These are phyloP conservation scores for Hypoxylon fragiforme DNA, from an alignment of 495 filamentous ascomycete genomes.

Conservation along the genomic window DNA sequence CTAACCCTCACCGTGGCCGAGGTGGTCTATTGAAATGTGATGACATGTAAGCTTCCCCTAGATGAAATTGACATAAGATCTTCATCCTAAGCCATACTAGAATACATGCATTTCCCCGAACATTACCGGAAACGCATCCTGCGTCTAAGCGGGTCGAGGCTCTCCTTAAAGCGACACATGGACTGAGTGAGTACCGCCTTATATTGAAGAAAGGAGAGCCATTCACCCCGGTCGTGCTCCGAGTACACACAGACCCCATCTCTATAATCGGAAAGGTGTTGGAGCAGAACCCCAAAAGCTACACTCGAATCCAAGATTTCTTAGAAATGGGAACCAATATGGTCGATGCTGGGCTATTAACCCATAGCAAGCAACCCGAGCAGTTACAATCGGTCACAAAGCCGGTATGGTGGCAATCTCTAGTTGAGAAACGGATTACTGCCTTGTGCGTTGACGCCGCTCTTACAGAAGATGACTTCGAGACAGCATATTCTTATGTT, in stretches of 20 bases:
- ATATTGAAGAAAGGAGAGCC: slow-evolving; percentile 89
- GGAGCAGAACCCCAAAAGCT: slow-evolving; percentile 82
- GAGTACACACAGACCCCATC: slow-evolving; percentile 82
- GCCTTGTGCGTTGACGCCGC: slow-evolving; percentile 90
- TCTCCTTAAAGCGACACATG: slow-evolving; percentile 83
- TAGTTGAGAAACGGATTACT: slow-evolving; percentile 69
- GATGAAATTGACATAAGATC: neutral
- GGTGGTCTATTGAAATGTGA: slow-evolving; percentile 83
- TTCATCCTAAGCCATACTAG: slow-evolving; percentile 43
- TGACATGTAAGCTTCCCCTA: slow-evolving; percentile 66
- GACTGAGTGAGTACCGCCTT: slow-evolving; percentile 83
- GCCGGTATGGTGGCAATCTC: slow-evolving; percentile 30
- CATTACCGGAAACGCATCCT: slow-evolving; percentile 59
- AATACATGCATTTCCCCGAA: slow-evolving; percentile 68
- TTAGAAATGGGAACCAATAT: slow-evolving; percentile 77
- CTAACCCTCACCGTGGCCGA: slow-evolving; percentile 80
- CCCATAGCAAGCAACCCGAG: slow-evolving; percentile 28
- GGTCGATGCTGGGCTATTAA: slow-evolving; percentile 67
- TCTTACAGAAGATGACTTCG: slow-evolving; percentile 85
- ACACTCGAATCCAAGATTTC: slow-evolving; percentile 84
- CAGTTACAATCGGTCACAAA: slow-evolving; percentile 2
- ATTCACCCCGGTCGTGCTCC: slow-evolving; percentile 87
- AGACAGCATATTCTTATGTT: slow-evolving; percentile 95
- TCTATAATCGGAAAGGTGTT: slow-evolving; percentile 83
- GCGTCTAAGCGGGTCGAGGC: slow-evolving; percentile 61